These are phyloP conservation scores for Teratosphaeria epicoccoides DNA, from an alignment of 2,329 filamentous ascomycete genomes.

Conservation along the genomic window DNA sequence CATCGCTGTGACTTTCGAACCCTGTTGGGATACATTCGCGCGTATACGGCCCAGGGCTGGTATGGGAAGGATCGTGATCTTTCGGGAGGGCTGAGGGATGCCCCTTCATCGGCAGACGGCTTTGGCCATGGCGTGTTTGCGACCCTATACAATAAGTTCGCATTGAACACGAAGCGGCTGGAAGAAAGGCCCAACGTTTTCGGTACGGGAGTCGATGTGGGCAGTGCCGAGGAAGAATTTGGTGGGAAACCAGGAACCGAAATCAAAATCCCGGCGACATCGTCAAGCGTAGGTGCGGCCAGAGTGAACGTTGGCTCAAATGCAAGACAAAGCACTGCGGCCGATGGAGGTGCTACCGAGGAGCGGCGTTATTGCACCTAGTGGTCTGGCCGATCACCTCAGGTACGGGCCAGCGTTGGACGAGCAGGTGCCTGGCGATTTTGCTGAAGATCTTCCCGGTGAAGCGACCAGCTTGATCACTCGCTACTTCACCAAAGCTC, in stretches of 20 bases:
- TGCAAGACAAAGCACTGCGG: not conserved
- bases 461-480: too few species aligned
- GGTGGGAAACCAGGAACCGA: not conserved
- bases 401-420: too few species aligned
- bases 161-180: not conserved
- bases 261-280: not conserved
- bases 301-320: not conserved
- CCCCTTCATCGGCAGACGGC: not conserved
- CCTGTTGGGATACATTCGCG: not conserved
- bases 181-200: not conserved
- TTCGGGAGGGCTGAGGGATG: not conserved
- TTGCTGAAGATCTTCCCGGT: too few species aligned
- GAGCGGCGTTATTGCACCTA: not conserved
- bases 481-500: too few species aligned
- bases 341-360: not conserved
- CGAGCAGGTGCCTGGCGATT: too few species aligned
- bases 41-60: not conserved
- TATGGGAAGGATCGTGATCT: not conserved
- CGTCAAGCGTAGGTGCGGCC: not conserved
- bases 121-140: not conserved
- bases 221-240: not conserved
- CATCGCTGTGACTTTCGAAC: not conserved
- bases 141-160: not conserved
- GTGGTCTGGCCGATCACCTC: not conserved
- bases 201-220: not conserved